phyloP scores from a whole-genome alignment of 164 flowering plant genomes.

The Kingdonia uniflora region DNA sequence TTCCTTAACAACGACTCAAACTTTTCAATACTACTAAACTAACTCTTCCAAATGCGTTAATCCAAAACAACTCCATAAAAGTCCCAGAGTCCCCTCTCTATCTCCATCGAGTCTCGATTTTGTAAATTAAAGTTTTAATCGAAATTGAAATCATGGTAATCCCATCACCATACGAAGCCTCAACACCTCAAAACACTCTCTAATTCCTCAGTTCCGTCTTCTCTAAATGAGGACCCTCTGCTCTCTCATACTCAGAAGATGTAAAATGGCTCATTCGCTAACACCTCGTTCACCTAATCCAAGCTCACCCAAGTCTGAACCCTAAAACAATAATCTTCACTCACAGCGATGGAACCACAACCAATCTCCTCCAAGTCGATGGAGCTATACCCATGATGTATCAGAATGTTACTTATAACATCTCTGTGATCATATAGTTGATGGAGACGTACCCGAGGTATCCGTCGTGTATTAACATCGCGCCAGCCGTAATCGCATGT shows the following conservation, averaged over 20 bases:
- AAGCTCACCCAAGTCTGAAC: slow-evolving; percentile 50
- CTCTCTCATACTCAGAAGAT: slow-evolving; percentile 76
- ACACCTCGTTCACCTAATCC: slow-evolving; percentile 50
- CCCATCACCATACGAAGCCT: too few species aligned
- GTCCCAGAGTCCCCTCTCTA: too few species aligned
- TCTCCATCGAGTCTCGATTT: too few species aligned
- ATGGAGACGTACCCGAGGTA: slow-evolving; percentile 83
- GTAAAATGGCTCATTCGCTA: slow-evolving; percentile 81
- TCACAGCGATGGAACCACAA: slow-evolving; percentile 85
- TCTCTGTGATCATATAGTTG: slow-evolving; percentile 75
- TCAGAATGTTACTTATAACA: slow-evolving; percentile 64
- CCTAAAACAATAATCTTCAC: slow-evolving; percentile 70
- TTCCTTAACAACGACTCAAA: too few species aligned
- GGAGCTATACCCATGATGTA: slow-evolving; percentile 78
- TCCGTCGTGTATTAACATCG: slow-evolving; percentile 64
- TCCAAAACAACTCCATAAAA: too few species aligned
- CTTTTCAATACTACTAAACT: too few species aligned
- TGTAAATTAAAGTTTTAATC: too few species aligned
- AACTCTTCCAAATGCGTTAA: too few species aligned
- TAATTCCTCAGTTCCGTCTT: slow-evolving; percentile 74
- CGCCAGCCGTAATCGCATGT: slow-evolving; percentile 69
- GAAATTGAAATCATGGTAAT: too few species aligned
- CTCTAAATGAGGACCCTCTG: slow-evolving; percentile 77
- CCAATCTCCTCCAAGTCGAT: slow-evolving; percentile 75
- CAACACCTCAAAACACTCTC: slow-evolving; percentile 19